Base-by-base conservation (phyloP, 805 yeast species). In the Candida ipomoeae region DNA sequence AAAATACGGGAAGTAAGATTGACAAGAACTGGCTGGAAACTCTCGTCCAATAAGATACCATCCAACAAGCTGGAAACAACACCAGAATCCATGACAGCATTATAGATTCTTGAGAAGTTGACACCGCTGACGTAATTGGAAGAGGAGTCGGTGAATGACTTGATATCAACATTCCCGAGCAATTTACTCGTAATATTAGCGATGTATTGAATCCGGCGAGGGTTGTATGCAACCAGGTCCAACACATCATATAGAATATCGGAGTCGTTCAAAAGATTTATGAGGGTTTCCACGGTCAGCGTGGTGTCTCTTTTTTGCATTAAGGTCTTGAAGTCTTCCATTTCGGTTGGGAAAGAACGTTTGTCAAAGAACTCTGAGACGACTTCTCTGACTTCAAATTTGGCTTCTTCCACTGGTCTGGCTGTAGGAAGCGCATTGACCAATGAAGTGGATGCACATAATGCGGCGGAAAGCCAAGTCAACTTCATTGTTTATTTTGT, bases 1-100 rank as follows among this genome's bases (percentile, higher is more conserved):
- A 69, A 63, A n/a, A 68, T 48, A 44, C 69, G 55, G 49, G 69
- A 61, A 31, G 63, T 58, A 35, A 73, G 54, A 43, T 67, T 57
- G 6, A 66, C 69, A 10, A 73, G 53, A 15, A 57, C 63, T 3
- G 72, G 71, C 45, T 73, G 60, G 55, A 57, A 70, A 33, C 47
- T 47, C 1, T 56, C 57, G 52, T 73, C 77, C 52, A 73, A 62
- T 29, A 73, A 58, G 11, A 71, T 50, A 0, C 77, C 77, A 51
- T 73, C 74, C 49, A 68, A 60, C 2, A 65, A 44, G 6, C 70
- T 65, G 6, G 62, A 54, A 17, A 69, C 55, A 20, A 73, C 62
- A 0, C 78, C 78, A 1, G 77, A 71, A 2, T 63, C 57, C 46
- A 56, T 45, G 10, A 70, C 67, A 8, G 60, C 55, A 8, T 49